These are phyloP conservation scores for Arthrinium puccinioides DNA, from an alignment of 2,329 filamentous ascomycete genomes.

Conservation along the genomic window DNA sequence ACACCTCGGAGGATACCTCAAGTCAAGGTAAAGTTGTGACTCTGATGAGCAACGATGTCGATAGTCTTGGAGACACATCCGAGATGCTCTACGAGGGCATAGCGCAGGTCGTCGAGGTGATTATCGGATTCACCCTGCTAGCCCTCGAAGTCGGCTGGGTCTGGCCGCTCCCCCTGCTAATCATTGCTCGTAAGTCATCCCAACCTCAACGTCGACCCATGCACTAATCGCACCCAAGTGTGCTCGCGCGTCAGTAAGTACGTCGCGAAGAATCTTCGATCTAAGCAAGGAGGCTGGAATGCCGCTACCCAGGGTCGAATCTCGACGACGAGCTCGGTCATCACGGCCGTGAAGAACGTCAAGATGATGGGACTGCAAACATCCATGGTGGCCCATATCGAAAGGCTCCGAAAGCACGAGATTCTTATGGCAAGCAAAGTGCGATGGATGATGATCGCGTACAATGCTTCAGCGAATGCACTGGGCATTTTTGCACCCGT, in stretches of 20 bases:
- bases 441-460: conserved; percentile 31
- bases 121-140: conserved; percentile 30
- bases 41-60: conserved; percentile 33
- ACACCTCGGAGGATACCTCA: too few species aligned
- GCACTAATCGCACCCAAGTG: conserved; percentile 14
- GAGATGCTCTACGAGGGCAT: conserved; percentile 35
- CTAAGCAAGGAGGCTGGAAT: conserved; percentile 28
- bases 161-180: conserved; percentile 29
- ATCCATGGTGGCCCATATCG: neutral
- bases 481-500: conserved; percentile 33
- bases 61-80: conserved; percentile 21
- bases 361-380: conserved; percentile 26
- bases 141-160: conserved; percentile 33
- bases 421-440: conserved; percentile 11
- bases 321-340: conserved; percentile 20
- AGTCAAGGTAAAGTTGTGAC: conserved; percentile 28
- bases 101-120: conserved; percentile 32
- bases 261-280: conserved; percentile 22
- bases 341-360: conserved; percentile 25
- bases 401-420: conserved; percentile 9
- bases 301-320: conserved; percentile 28
- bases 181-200: conserved; percentile 30
- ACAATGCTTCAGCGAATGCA: conserved; percentile 35
- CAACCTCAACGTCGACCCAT: conserved; percentile 10
- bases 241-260: conserved; percentile 29